Evolutionary conservation across 352 stramenopile species (phyloP).

Genomic region (Phytophthora podocarpi): DNA sequence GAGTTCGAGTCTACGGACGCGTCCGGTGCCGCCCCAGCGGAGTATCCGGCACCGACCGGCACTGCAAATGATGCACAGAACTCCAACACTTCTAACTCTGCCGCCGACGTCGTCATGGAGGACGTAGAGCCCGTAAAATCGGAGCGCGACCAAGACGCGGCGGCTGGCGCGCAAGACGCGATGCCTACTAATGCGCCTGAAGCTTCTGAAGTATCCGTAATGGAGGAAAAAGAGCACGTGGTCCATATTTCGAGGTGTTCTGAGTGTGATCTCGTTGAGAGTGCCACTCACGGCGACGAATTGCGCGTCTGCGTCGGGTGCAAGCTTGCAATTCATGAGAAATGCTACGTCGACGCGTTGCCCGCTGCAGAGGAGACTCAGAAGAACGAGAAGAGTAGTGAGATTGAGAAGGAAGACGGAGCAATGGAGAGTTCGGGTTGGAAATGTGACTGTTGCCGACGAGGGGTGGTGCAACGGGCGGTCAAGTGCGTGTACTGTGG

Average conservation of each 20-base stretch:
- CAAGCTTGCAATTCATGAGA: conserved; percentile 35
- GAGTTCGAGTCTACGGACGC: conserved; percentile 10
- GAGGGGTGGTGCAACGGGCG: conserved; percentile 15
- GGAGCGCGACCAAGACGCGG: neutral
- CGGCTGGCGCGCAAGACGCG: conserved; percentile 8
- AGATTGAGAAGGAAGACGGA: neutral
- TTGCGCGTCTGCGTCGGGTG: conserved; percentile 41
- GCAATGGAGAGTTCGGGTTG: conserved; percentile 17
- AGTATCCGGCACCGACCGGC: neutral
- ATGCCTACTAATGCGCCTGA: neutral
- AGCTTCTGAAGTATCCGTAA: neutral
- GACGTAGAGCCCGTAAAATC: conserved; percentile 26
- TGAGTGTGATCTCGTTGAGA: conserved; percentile 22
- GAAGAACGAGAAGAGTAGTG: neutral
- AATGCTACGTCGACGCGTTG: conserved; percentile 36
- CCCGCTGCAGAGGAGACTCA: neutral
- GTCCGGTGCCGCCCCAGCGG: conserved; percentile 1
- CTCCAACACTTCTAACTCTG: neutral
- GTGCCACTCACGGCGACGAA: neutral
- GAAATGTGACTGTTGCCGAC: conserved; percentile 52
- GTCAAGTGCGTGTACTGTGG: conserved; percentile 49
- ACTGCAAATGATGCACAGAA: conserved; percentile 10
- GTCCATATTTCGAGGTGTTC: conserved; percentile 15
- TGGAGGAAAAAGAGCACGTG: neutral
- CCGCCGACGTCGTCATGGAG: neutral